These are phyloP conservation scores for Sporothrix inflata DNA, from an alignment of 2,329 filamentous ascomycete genomes.

Conservation along the genomic window DNA sequence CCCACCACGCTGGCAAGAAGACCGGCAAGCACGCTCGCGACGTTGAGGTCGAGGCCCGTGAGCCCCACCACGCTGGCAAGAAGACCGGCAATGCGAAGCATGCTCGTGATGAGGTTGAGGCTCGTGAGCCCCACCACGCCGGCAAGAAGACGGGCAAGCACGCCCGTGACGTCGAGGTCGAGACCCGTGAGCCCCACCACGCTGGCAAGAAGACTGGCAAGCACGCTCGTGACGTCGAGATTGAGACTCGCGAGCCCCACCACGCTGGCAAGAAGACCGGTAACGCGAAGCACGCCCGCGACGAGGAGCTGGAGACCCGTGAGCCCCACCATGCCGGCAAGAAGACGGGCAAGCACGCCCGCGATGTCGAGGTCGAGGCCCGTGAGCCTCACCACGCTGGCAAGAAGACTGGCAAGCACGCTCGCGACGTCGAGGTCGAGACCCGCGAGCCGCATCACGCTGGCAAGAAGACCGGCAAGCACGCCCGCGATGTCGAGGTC, in stretches of 20 bases:
- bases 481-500: no score
- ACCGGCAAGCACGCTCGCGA: slow-evolving; percentile 20
- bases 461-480: slow-evolving; percentile 35
- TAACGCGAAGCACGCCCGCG: no score
- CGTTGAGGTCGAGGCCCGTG: slow-evolving; percentile 20
- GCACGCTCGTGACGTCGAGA: not conserved
- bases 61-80: slow-evolving; percentile 28
- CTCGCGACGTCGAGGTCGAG: slow-evolving; percentile 20
- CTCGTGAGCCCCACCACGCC: slow-evolving; percentile 36
- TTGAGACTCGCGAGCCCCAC: slow-evolving; percentile 33
- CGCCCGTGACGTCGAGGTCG: slow-evolving; percentile 23
- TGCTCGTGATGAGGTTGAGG: slow-evolving; percentile 26
- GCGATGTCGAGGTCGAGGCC: slow-evolving; percentile 28
- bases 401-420: slow-evolving; percentile 33
- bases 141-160: slow-evolving; percentile 35
- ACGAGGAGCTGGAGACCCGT: no score
- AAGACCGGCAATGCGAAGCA: slow-evolving; percentile 31
- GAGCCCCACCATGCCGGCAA: slow-evolving; percentile 37
- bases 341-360: slow-evolving; percentile 31
- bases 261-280: slow-evolving; percentile 35
- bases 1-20: slow-evolving; percentile 34
- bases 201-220: slow-evolving; percentile 36
- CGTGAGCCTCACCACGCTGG: slow-evolving; percentile 37
- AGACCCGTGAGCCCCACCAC: slow-evolving; percentile 36
- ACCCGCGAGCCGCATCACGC: slow-evolving; percentile 33